Percentiles rank a stretch among this genome's conserved stretches.
These are phyloP conservation scores for Tolypocladium sp. DNA, from an alignment of 2,329 filamentous ascomycete genomes.

Conservation along the genomic window DNA sequence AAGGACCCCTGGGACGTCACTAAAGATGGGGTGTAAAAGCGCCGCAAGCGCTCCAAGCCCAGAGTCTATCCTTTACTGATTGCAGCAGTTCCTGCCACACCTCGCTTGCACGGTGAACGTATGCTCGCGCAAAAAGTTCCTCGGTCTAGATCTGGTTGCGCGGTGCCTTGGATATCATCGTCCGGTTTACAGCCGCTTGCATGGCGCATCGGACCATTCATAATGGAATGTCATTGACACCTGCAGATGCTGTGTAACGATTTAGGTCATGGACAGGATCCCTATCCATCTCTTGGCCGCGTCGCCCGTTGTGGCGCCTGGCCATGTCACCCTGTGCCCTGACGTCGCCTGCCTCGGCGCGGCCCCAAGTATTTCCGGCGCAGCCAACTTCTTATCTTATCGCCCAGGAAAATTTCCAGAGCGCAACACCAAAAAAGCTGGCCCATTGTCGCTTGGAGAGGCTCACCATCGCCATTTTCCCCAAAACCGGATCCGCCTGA, in stretches of 20 bases:
- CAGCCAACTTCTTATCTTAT: constrained; percentile 11
- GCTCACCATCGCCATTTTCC: not conserved
- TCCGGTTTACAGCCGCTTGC: not conserved
- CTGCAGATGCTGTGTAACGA: not conserved
- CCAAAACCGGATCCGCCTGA: not conserved
- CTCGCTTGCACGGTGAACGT: not conserved
- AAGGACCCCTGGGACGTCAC: not conserved
- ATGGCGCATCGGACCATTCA: not conserved
- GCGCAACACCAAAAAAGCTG: not conserved
- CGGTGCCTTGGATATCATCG: not conserved
- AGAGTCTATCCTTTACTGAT: not conserved
- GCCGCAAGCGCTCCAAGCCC: not conserved
- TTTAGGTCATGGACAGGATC: not conserved
- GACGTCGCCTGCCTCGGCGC: not conserved
- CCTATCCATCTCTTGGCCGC: not conserved
- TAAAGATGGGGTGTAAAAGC: not conserved
- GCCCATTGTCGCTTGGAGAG: not conserved
- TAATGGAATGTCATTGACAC: not conserved
- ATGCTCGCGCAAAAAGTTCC: not conserved
- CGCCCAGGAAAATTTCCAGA: constrained; percentile 9
- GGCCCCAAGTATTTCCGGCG: not conserved
- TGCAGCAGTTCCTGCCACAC: not conserved
- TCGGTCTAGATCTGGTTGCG: not conserved
- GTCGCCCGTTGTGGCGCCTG: not conserved
- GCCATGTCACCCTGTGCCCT: not conserved